These are phyloP conservation scores for Botrytis porri DNA, from an alignment of 2,329 filamentous ascomycete species.

Conservation along the genomic window DNA sequence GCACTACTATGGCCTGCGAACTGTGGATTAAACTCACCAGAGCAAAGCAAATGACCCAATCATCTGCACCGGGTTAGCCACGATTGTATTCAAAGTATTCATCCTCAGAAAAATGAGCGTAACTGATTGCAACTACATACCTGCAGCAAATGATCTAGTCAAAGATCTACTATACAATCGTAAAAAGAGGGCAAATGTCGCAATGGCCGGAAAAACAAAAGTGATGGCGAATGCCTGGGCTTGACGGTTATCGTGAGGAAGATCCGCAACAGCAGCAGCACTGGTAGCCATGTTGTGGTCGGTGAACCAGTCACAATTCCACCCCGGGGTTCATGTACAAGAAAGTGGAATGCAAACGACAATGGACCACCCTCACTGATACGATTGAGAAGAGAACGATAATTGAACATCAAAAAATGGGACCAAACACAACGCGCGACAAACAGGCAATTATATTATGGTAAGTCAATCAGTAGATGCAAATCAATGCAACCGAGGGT, in stretches of 20 bases:
- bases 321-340: neutral
- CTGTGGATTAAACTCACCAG: neutral
- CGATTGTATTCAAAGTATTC: neutral
- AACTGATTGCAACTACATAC: constrained; percentile 37
- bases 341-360: neutral
- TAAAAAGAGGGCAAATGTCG: constrained; percentile 1
- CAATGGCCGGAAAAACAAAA: constrained; percentile 7
- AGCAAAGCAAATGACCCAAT: constrained; percentile 13
- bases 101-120: too few relatives aligned
- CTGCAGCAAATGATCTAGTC: constrained; percentile 11
- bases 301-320: neutral
- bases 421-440: neutral
- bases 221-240: neutral
- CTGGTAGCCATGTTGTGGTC: neutral
- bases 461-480: neutral
- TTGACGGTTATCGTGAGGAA: constrained; percentile 7
- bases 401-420: constrained; percentile 3
- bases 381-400: neutral
- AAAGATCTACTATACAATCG: constrained; percentile 9
- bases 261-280: neutral
- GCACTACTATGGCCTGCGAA: neutral
- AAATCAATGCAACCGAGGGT: neutral
- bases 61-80: constrained; percentile 1
- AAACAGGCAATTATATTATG: neutral
- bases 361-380: constrained; percentile 2